Base-by-base conservation (phyloP, 352 stramenopile species). In the Thalassiosira livingstoniorum region DNA sequence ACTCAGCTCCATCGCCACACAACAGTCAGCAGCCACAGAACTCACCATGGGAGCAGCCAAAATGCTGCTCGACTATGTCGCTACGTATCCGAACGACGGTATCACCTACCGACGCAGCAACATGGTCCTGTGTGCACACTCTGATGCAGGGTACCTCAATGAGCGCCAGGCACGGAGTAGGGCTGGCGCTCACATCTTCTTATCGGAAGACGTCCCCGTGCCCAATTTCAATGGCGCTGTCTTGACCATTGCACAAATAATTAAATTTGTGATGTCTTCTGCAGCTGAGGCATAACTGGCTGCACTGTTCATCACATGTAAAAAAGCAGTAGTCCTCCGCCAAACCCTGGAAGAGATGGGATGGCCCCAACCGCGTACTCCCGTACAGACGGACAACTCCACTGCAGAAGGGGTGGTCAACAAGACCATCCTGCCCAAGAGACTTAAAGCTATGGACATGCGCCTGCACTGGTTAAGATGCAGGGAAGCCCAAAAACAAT, bases 331-430 rank as follows among this genome's bases (percentile, higher is more conserved):
- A 7, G n/a, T 27, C 1, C 53, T 61, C 2, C 21, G 53, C n/a
- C 4, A 5, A 3, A 11, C 53, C 1, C 53, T 61, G 4, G 4
- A 61, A 27, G 53, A 61, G 34, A 61, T 61, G 53, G 25, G 21
- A 32, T 61, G 53, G 53, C 21, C 57, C 2, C 4, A 65, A 39
- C 32, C 57, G 1, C n/a, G 45, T 2, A 64, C 57, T 25, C 70
- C 70, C 2, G 66, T 83, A n/a, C 66, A 78, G 68, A 83, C 75
- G 1, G 75, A 83, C 39, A 83, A 78, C 37, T 68, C 32, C 23
- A 69, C 47, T 4, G 75, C 75, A 1, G 7, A 2, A 3, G 76
- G 76, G 27, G 37, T 78, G 4, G 15, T 63, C 60, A 78, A 83
- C 31, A 53, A 74, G n/a, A 72, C 71, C 25, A 79, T 70, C 58